These are phyloP conservation scores for Aspergillus clavatus DNA, from an alignment of 2,329 filamentous ascomycete genomes.

Conservation along the genomic window DNA sequence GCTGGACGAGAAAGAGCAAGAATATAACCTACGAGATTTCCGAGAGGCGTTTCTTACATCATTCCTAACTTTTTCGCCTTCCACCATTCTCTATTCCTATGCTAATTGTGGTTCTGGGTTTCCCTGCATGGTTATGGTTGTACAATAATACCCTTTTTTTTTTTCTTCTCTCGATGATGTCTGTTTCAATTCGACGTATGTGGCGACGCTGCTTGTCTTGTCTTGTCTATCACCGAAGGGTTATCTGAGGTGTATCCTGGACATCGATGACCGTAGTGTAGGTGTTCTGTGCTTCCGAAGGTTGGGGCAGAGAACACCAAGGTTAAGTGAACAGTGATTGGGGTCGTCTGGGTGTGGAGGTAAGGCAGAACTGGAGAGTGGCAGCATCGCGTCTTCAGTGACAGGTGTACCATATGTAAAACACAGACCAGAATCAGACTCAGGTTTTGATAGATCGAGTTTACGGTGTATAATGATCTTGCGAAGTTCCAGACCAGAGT, in stretches of 20 bases:
- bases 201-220: constrained; percentile 4
- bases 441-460: no score
- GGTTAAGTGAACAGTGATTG: no score
- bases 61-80: neutral
- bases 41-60: neutral
- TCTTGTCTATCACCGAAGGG: neutral
- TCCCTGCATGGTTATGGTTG: neutral
- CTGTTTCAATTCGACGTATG: constrained; percentile 1
- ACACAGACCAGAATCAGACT: neutral
- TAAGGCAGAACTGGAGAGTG: no score
- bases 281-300: no score
- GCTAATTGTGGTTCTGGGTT: constrained; percentile 1
- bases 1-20: neutral
- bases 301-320: no score
- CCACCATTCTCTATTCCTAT: constrained; percentile 2
- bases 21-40: neutral
- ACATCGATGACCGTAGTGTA: no score
- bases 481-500: no score
- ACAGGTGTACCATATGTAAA: constrained; percentile 9
- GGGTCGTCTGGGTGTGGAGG: no score
- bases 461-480: no score
- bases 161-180: neutral
- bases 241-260: no score
- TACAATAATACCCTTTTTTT: neutral
- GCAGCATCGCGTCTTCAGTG: no score